phyloP scores from a whole-genome alignment of 75 land plant genomes.

The Selaginella tamariscina region DNA sequence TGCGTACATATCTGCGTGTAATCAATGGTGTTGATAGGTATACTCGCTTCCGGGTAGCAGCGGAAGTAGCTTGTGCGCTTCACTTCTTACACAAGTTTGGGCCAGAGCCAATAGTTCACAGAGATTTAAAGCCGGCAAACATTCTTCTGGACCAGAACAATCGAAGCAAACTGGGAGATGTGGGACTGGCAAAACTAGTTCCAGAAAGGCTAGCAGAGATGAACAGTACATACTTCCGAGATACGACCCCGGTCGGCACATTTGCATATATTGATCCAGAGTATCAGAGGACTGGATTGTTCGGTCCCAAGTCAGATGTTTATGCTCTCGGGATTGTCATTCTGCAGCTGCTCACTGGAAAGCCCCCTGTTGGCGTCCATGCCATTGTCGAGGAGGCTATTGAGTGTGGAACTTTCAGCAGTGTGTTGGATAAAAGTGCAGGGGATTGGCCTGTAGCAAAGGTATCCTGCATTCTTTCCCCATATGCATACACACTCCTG shows the following conservation, averaged over 20 bases:
- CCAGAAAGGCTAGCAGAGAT: conserved; percentile 11
- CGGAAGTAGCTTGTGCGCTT: conserved; percentile 60
- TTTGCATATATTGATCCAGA: conserved; percentile 72
- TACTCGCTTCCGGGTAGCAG: conserved; percentile 42
- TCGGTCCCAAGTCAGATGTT: conserved; percentile 50
- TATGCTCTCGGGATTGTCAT: conserved; percentile 62
- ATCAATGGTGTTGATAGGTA: no score
- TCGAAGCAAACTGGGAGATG: conserved; percentile 67
- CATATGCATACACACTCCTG: no score
- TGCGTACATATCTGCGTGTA: no score
- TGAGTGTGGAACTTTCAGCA: conserved; percentile 18
- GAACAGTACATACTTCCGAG: conserved; percentile 24
- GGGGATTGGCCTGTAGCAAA: conserved; percentile 37
- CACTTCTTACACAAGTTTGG: conserved; percentile 44
- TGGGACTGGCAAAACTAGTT: conserved; percentile 47
- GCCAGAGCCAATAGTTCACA: conserved; percentile 52
- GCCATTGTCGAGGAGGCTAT: conserved; percentile 44
- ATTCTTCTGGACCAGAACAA: conserved; percentile 52
- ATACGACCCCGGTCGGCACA: conserved; percentile 57
- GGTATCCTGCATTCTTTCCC: no score
- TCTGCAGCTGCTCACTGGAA: conserved; percentile 49
- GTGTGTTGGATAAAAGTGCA: conserved; percentile 31
- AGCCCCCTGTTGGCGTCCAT: conserved; percentile 43
- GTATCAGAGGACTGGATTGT: conserved; percentile 53
- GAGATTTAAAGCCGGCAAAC: conserved; percentile 70